Base-by-base conservation (phyloP, 1,284 basidiomycete genomes). In the Ceratobasidium sp. region DNA sequence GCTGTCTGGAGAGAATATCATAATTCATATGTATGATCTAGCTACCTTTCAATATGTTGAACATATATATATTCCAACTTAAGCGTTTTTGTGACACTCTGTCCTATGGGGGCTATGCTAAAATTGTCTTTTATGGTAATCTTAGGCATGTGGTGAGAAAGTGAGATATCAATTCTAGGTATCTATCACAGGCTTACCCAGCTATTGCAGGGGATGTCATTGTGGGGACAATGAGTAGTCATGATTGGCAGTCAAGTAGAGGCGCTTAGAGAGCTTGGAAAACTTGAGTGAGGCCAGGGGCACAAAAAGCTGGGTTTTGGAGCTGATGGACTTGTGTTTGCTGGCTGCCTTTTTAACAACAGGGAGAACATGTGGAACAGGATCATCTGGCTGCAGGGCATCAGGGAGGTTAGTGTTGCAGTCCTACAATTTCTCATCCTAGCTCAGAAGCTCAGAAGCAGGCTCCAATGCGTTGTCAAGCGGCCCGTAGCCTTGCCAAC, bases 291-390 rank as follows among this genome's bases (percentile, higher is more conserved):
- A 40, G 38, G 38, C 38, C 38, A 17, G 38, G 38, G 10, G 38
- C 38, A 40, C 38, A 40, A 40, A 40, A 40, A 40, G 38, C 58
- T 12, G 81, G 45, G 45, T 49, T 40, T 40, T 40, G 17, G 38
- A 40, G 10, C 17, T 40, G 17, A 17, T 8, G 38, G 38, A 40
- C 17, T 40, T 8, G n/a, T n/a, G 10, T 17, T 40, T 40, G 17
- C 38, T 8, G 17, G 10, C 38, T 40, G 38, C 38, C 38, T 40
- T 17, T 17, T 40, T 40, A 8, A 17, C 8, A 40, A 17, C 17
- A 8, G 10, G 38, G 8, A 40, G 10, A 40, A 8, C 17, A 8
- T 8, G 10, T 8, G 38, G 38, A 40, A 40, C 38, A 40, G 38
- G 38, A 17, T 40, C 17, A 17, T 17, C 17, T 8, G 38, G 10